A percentile compares a stretch with the other conserved stretches of the same genome.
These are phyloP conservation scores for Neophaeococcomyces mojaviensis DNA, from an alignment of 2,329 filamentous ascomycete genomes.

Conservation along the genomic window DNA sequence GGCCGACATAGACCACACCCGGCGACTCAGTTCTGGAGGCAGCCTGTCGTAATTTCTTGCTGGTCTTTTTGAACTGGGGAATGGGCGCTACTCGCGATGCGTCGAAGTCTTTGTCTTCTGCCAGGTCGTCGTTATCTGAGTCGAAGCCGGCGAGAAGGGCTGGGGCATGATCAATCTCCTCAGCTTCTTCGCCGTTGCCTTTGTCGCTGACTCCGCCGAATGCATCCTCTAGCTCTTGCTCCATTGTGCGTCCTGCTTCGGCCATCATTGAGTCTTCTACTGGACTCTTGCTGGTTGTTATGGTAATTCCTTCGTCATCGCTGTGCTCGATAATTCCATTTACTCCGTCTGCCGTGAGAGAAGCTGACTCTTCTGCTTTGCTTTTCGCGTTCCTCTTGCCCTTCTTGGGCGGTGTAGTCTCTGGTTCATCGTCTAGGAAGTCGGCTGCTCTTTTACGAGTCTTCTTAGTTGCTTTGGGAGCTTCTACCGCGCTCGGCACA, in stretches of 20 bases:
- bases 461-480: slow-evolving; percentile 30
- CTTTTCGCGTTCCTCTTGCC: slow-evolving; percentile 23
- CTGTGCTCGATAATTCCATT: slow-evolving; percentile 28
- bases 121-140: slow-evolving; percentile 45
- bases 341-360: slow-evolving; percentile 27
- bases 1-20: slow-evolving; percentile 80
- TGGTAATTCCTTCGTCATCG: slow-evolving; percentile 17
- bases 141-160: slow-evolving; percentile 50
- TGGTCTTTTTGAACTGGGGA: slow-evolving; percentile 39
- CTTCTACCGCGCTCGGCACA: slow-evolving; percentile 5
- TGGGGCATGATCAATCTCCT: slow-evolving; percentile 43
- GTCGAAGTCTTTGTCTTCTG: slow-evolving; percentile 40
- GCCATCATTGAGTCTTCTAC: slow-evolving; percentile 18
- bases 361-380: background rate
- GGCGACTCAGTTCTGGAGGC: slow-evolving; percentile 45
- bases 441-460: slow-evolving; percentile 42
- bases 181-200: slow-evolving; percentile 22
- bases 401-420: slow-evolving; percentile 32
- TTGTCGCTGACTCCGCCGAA: slow-evolving; percentile 26
- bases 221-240: slow-evolving; percentile 23
- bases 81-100: slow-evolving; percentile 37
- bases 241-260: slow-evolving; percentile 21
- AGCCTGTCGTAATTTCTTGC: slow-evolving; percentile 45
- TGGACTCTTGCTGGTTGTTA: slow-evolving; percentile 14
- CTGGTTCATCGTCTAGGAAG: slow-evolving; percentile 39